These are phyloP conservation scores for Monosporascus sp. DNA, from an alignment of 2,329 filamentous ascomycete genomes.

Conservation along the genomic window DNA sequence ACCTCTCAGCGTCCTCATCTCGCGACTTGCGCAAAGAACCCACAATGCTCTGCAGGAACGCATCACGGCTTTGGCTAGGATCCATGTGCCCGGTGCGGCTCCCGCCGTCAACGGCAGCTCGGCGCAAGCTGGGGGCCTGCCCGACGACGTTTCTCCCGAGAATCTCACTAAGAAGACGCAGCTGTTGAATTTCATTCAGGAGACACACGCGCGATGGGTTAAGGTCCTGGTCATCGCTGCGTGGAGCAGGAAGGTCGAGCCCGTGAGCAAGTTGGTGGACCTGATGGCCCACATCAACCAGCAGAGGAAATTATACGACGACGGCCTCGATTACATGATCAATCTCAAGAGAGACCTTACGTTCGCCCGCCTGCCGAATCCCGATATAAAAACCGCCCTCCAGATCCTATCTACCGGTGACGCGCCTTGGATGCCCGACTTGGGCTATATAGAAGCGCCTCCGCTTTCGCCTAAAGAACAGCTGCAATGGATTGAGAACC, in stretches of 20 bases:
- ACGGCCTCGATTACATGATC: conserved; percentile 57
- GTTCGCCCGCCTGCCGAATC: conserved; percentile 74
- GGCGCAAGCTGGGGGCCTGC: conserved; percentile 29
- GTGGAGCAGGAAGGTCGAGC: conserved; percentile 76
- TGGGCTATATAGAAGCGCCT: conserved; percentile 72
- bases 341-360: conserved; percentile 69
- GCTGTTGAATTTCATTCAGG: conserved; percentile 72
- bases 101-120: conserved; percentile 48
- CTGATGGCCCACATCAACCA: conserved; percentile 68
- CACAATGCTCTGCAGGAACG: conserved; percentile 72
- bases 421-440: conserved; percentile 74
- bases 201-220: conserved; percentile 80
- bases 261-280: conserved; percentile 85
- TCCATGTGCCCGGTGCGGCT: conserved; percentile 48
- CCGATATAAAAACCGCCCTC: conserved; percentile 84
- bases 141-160: conserved; percentile 55
- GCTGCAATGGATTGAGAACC: conserved; percentile 67
- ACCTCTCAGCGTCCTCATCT: conserved; percentile 68
- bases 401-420: conserved; percentile 77
- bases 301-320: conserved; percentile 56
- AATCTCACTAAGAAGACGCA: conserved; percentile 72
- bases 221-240: conserved; percentile 86
- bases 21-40: conserved; percentile 75
- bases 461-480: conserved; percentile 67
- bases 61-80: conserved; percentile 64